Evolutionary conservation across 306 rosid species (phyloP).

Genomic region (Senna siamea): DNA sequence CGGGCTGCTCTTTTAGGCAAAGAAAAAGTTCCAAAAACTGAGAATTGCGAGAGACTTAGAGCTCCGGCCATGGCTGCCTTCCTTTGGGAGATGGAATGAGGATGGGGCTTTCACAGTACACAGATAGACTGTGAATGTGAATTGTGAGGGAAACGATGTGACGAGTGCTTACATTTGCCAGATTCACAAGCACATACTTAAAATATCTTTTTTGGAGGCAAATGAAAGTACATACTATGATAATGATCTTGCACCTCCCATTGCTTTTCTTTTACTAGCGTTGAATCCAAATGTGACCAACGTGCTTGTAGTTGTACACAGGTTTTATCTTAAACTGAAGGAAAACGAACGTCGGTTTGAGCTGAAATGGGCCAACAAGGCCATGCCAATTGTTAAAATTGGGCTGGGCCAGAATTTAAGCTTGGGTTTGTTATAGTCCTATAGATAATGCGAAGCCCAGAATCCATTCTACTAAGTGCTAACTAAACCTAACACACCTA

Average conservation of each 20-base stretch:
- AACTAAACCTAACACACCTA: background rate
- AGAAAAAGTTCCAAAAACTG: constrained; percentile 46
- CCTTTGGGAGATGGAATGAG: background rate
- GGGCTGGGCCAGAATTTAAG: background rate
- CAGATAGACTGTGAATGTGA: background rate
- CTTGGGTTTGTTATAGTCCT: background rate
- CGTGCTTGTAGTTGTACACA: background rate
- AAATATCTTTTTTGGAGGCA: constrained; percentile 37
- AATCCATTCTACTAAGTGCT: background rate
- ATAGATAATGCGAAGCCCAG: background rate
- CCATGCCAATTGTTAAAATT: no score
- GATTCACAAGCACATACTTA: background rate
- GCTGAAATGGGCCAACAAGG: background rate
- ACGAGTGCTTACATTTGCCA: constrained; percentile 12
- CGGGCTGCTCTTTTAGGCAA: constrained; percentile 42
- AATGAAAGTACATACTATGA: background rate
- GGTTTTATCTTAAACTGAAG: no score
- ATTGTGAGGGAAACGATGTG: background rate
- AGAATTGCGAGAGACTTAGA: constrained; percentile 48
- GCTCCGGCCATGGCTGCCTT: constrained; percentile 58
- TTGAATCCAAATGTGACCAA: background rate
- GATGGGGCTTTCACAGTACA: background rate
- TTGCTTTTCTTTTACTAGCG: background rate
- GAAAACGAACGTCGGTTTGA: background rate
- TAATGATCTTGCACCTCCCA: background rate